These are phyloP conservation scores for Takashimella koratensis DNA, from an alignment of 1,284 basidiomycete genomes.

Conservation along the genomic window DNA sequence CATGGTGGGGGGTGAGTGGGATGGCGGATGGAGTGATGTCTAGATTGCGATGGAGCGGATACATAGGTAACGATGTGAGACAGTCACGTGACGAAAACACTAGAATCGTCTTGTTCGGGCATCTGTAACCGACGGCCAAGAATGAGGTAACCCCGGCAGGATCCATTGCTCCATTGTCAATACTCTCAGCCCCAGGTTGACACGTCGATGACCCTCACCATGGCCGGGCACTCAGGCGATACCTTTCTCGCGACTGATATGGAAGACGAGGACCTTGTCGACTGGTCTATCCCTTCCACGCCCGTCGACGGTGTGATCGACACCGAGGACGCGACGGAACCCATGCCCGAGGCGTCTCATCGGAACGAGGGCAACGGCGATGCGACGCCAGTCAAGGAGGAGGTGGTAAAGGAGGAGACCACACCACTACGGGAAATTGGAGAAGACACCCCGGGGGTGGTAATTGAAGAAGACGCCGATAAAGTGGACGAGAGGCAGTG, in stretches of 20 bases:
- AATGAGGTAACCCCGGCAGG: background rate
- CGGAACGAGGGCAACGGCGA: too few species aligned
- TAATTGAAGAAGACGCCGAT: constrained; percentile 11
- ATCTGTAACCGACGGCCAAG: background rate
- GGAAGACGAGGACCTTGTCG: constrained; percentile 7
- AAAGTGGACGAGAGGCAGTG: constrained; percentile 37
- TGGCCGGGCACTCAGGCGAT: too few species aligned
- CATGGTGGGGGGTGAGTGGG: background rate
- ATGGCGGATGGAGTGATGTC: background rate
- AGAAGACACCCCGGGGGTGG: background rate
- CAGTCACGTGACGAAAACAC: background rate
- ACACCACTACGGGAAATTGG: background rate
- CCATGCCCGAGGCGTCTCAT: background rate
- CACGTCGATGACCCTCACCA: background rate
- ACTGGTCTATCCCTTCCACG: background rate
- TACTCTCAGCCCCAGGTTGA: background rate
- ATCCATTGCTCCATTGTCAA: background rate
- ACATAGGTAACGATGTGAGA: background rate
- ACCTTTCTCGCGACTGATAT: too few species aligned
- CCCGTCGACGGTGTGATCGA: background rate
- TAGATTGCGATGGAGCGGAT: background rate
- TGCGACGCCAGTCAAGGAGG: background rate
- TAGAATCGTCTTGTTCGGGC: background rate
- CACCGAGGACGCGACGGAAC: background rate
- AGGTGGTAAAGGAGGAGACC: background rate